phyloP scores from a whole-genome alignment of 2,329 filamentous ascomycete species.

The Venturia asperata region DNA sequence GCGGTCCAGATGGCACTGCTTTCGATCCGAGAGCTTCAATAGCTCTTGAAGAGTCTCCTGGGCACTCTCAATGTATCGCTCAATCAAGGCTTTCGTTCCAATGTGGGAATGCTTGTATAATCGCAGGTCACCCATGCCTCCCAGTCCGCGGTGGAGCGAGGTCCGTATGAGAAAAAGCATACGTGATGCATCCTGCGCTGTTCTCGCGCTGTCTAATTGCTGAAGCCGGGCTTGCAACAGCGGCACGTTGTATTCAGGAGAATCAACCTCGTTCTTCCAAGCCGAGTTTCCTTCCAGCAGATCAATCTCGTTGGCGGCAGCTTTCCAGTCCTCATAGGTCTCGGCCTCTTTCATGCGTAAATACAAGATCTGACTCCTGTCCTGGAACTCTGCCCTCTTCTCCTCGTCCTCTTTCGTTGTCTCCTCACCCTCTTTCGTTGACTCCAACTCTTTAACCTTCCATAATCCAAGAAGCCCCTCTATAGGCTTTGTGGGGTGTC shows the following conservation, averaged over 20 bases:
- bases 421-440: conserved; percentile 12
- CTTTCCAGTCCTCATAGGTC: conserved; percentile 58
- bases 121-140: conserved; percentile 74
- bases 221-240: conserved; percentile 63
- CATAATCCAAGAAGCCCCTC: conserved; percentile 25
- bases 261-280: conserved; percentile 67
- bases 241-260: conserved; percentile 63
- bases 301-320: conserved; percentile 70
- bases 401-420: conserved; percentile 11
- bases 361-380: conserved; percentile 14
- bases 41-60: conserved; percentile 66
- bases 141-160: conserved; percentile 69
- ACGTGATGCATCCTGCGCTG: conserved; percentile 60
- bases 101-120: conserved; percentile 79
- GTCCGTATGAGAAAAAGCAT: conserved; percentile 81
- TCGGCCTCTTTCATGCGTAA: conserved; percentile 16
- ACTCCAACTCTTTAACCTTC: conserved; percentile 25
- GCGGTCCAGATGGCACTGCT: conserved; percentile 46
- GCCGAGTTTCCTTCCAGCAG: conserved; percentile 68
- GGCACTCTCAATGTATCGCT: conserved; percentile 76
- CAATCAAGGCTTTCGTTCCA: conserved; percentile 81
- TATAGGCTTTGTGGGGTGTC: conserved; percentile 29
- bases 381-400: neutral
- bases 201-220: conserved; percentile 67
- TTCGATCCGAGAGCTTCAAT: conserved; percentile 41